phyloP scores from a whole-genome alignment of 2,329 filamentous ascomycete genomes.

The Cladophialophora bantiana region DNA sequence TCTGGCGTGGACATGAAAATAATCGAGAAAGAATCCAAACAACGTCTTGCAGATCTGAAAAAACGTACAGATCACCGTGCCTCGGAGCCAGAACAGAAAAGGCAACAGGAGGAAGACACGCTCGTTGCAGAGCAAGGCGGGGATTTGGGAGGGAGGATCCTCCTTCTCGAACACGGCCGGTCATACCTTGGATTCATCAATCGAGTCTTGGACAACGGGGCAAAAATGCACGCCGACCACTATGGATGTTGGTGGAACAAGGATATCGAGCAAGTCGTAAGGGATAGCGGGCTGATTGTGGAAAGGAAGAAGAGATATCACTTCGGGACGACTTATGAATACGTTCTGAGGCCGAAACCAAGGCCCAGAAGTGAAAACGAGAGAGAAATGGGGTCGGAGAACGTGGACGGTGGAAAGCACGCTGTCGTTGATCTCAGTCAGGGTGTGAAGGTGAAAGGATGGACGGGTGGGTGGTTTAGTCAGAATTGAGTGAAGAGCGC shows the following conservation, averaged over 20 bases:
- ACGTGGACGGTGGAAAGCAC: background rate
- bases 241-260: conserved; percentile 63
- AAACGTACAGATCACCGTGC: conserved; percentile 48
- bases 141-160: conserved; percentile 49
- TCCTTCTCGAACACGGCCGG: conserved; percentile 59
- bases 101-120: conserved; percentile 17
- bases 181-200: conserved; percentile 57
- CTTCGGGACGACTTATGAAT: conserved; percentile 58
- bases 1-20: conserved; percentile 19
- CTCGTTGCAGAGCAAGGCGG: conserved; percentile 12
- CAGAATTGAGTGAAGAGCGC: background rate
- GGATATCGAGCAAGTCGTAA: conserved; percentile 58
- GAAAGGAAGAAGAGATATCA: conserved; percentile 54
- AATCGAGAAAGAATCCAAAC: conserved; percentile 4
- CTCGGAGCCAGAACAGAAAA: conserved; percentile 44
- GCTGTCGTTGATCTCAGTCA: background rate
- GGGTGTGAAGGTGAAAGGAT: background rate
- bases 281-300: conserved; percentile 55
- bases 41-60: conserved; percentile 14
- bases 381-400: background rate
- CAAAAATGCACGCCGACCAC: conserved; percentile 56
- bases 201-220: conserved; percentile 55
- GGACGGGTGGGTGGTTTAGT: conserved; percentile 12
- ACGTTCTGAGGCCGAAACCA: conserved; percentile 35
- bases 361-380: conserved; percentile 7